These are phyloP conservation scores for Lactarius indigo DNA, from an alignment of 768 basidiomycete species.

Conservation along the genomic window DNA sequence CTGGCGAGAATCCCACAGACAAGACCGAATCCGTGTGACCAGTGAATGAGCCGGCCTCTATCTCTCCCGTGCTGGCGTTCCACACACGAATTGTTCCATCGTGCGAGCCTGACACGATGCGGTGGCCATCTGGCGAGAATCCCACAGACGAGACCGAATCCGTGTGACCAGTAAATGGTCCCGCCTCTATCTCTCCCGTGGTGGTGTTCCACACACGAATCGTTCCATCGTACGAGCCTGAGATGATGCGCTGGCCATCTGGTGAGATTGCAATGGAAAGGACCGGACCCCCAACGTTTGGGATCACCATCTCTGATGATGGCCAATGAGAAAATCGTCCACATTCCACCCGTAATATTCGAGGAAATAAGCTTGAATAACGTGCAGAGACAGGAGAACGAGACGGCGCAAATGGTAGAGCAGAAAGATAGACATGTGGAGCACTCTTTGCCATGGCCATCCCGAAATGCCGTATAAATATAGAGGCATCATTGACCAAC, in stretches of 20 bases:
- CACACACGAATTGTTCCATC: background rate
- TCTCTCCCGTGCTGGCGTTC: background rate
- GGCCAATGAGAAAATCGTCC: background rate
- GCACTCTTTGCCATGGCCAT: background rate
- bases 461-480: background rate
- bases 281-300: background rate
- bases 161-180: background rate
- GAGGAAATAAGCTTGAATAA: background rate
- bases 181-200: background rate
- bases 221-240: background rate
- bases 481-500: background rate
- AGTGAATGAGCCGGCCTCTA: background rate
- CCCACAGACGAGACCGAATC: background rate
- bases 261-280: background rate
- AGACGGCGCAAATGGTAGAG: background rate
- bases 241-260: background rate
- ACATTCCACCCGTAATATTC: background rate
- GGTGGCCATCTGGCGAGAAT: background rate
- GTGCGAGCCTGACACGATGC: background rate
- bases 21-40: too few species aligned
- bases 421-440: background rate
- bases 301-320: background rate
- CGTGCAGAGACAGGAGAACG: background rate
- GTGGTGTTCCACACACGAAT: background rate
- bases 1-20: too few species aligned